These are phyloP conservation scores for Yamagishiella unicocca DNA, from an alignment of 139 green algal species.

Conservation along the genomic window DNA sequence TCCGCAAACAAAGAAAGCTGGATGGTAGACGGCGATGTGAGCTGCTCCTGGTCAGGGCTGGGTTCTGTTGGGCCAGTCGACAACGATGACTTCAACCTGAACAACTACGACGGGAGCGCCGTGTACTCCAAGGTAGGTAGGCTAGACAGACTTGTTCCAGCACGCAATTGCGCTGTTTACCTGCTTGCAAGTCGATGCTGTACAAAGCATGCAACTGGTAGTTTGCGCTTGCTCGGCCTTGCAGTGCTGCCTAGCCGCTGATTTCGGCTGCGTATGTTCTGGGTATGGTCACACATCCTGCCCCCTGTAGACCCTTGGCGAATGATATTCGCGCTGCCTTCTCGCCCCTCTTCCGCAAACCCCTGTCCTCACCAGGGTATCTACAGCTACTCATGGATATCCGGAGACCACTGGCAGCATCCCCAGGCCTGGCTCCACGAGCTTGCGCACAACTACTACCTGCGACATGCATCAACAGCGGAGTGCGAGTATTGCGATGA, in stretches of 20 bases:
- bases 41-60: constrained; percentile 10
- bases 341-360: neutral
- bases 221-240: no score
- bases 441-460: constrained; percentile 60
- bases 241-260: no score
- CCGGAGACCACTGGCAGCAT: constrained; percentile 28
- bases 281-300: no score
- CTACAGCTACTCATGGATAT: constrained; percentile 45
- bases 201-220: no score
- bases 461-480: constrained; percentile 20
- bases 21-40: neutral
- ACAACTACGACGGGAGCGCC: neutral
- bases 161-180: no score
- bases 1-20: neutral
- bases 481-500: constrained; percentile 44
- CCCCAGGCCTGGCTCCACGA: constrained; percentile 51
- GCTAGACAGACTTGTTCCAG: neutral
- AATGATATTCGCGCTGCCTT: no score
- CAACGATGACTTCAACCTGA: neutral
- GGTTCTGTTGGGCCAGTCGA: neutral
- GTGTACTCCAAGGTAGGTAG: neutral
- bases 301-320: no score
- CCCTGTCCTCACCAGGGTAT: neutral
- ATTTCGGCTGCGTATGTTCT: no score
- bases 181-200: no score